Evolutionary conservation across 2,329 filamentous ascomycete genomes (phyloP), one percentile per base, ranked within the genome.

Genomic region (Chaetothyriales sp.): DNA sequence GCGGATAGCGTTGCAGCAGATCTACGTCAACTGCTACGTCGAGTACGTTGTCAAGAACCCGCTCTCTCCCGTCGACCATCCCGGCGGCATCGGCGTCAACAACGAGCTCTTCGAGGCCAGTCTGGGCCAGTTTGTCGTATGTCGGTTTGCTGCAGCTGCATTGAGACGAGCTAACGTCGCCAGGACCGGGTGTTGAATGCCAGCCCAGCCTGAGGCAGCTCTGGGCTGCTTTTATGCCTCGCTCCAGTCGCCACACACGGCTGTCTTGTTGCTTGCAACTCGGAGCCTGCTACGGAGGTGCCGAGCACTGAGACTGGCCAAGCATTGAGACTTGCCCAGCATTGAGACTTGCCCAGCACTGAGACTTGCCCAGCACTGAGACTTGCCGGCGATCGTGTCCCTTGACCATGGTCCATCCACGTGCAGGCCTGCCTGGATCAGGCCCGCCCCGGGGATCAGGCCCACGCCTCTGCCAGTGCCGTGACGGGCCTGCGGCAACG

Each of bases 1-100:
- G 81, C 81, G 89, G 45, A 88, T 94, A 62, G 90, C 94, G 19
- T 71, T 98, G 63, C 89, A 98, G 67, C 92, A 98, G 76, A 95
- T 98, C 57, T 98, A 95, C 69, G 94, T 95, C 53, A 97, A 94
- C 67, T 78, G 97, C 20, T 98, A 92, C 73, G 90, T 98, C 18
- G 92, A 98, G 72, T 98, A 92, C 63, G 80, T 83, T 28, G 78
- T 82, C 48, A 83, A 83, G 64, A 82, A 80, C 55, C 80, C 80
- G 2, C 68, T 83, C 18, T 76, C 77, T 37, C 80, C 80, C 0
- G 68, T 73, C 1, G 80, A 82, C 61, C 79, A 82, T 63, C 74
- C 77, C 0, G 74, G 76, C 8, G 80, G 80, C 10, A 66, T 80
- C 29, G 80, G 80, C 2, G 79, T 83, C 40, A 76, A 78, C 53